Evolutionary conservation across 768 basidiomycete genomes (phyloP), one percentile per base, ranked within the genome.

Genomic region (Suillus variegatus): DNA sequence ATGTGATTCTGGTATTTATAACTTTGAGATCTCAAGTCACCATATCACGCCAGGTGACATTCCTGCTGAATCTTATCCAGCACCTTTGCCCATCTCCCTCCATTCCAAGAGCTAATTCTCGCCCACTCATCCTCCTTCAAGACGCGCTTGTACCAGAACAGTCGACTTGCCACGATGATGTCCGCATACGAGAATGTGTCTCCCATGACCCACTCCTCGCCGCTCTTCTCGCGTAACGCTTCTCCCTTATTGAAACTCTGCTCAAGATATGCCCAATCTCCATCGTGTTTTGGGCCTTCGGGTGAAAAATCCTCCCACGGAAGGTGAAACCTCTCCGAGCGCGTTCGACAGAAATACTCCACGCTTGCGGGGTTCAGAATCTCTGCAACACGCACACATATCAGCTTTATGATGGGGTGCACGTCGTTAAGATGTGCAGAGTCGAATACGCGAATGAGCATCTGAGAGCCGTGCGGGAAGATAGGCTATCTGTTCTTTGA

Each of bases 251-350:
- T 74, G 8, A 82, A 70, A 2, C 69, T 78, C 2, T 70, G 73
- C 66, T 81, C 70, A 13, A 83, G 43, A 63, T 76, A 73, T 54
- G 72, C 71, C 83, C 83, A 84, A 62, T 74, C 72, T 10, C 52
- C 74, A 16, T 67, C 69, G 13, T 74, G 65, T 57, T 68, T 69
- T 36, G 78, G 75, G 8, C 75, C 76, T 36, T 65, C 70, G 2
- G 80, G 78, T 4, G 68, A 66, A 14, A 81, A 47, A 43, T 81
- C 76, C 6, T 56, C 35, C 55, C 55, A 56, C 6, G 35, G 36
- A 36, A 56, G 55, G 14, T 38, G 36, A 7, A 56, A 38, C 4
- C 6, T 36, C n/a, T 56, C 55, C 7, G 55, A 56, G 20, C 80
- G 69, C 3, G 80, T 81, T 28, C 65, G 67, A 28, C 77, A 71